Evolutionary conservation across 1,284 basidiomycete species (phyloP), one percentile per base, ranked within the genome.

Genomic region (Pascua guehoae): DNA sequence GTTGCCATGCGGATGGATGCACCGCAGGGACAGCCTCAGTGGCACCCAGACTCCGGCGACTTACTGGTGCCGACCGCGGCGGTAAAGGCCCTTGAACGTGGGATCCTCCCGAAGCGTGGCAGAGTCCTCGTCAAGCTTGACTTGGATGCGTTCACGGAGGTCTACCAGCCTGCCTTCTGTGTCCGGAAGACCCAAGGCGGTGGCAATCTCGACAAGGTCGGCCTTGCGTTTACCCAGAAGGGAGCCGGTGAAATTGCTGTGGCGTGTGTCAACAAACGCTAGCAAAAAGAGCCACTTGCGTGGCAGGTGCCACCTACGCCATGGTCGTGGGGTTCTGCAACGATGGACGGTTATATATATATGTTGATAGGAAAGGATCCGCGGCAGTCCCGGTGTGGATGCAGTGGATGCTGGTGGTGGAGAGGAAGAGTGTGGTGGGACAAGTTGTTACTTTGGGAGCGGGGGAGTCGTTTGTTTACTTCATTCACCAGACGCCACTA

Each of bases 21-120:
- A 32, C 24, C 24, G 24, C 24, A 32, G 24, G 24, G 24, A 32
- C 24, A 32, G 7, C 4, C 24, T 32, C 24, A 32, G 7, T 7
- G 24, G 24, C n/a, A n/a, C n/a, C 24, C 24, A 32, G 24, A 32
- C n/a, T n/a, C n/a, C n/a, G n/a, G n/a, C 24, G 24, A 32, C 24
- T 37, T 38, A 52, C 51, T 44, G 47, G 47, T 40, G 32, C 24
- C 53, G 44, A 39, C 54, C 47, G 47, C 51, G 41, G 37, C 38
- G 40, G 58, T 71, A 76, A n/a, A 76, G 58, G 2, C 75, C 73
- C 56, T 73, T 73, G 68, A 72, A 76, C 42, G 43, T 50, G 8
- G 71, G 62, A 43, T 60, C 42, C 36, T 53, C 52, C 8, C 53
- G 49, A 15, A 73, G 56, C 10, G 37, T 48, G 32, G 57, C 49